Percentiles rank a stretch among this genome's conserved stretches.
These are phyloP conservation scores for Chloris gayana DNA, from an alignment of 176 grass and related monocot species.

Conservation along the genomic window DNA sequence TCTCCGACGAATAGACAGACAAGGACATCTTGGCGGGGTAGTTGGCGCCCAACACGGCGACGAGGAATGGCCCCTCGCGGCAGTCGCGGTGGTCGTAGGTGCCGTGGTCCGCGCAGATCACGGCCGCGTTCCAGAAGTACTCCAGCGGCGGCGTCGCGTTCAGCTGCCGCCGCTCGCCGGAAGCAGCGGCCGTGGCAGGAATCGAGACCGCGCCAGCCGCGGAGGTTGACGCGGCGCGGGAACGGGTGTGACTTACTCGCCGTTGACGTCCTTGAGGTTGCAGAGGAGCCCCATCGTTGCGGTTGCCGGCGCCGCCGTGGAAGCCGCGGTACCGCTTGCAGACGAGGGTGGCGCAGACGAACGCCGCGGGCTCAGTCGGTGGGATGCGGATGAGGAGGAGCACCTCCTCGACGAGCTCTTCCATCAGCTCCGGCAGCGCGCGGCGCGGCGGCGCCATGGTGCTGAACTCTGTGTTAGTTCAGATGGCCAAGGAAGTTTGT, in stretches of 20 bases:
- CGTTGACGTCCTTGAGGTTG: not conserved
- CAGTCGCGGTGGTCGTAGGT: not conserved
- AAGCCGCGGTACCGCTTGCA: not conserved
- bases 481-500: too few species aligned
- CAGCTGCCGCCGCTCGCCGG: not conserved
- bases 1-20: not conserved
- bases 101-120: not conserved
- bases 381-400: not conserved
- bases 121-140: not conserved
- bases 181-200: conserved; percentile 1
- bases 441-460: not conserved
- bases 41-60: not conserved
- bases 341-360: not conserved
- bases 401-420: not conserved
- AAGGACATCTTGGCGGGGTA: not conserved
- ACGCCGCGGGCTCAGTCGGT: not conserved
- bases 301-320: not conserved
- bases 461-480: too few species aligned
- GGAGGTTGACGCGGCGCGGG: not conserved
- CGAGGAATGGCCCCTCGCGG: not conserved
- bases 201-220: not conserved
- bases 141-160: accelerated
- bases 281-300: not conserved
- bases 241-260: not conserved
- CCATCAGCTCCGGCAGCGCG: not conserved